Evolutionary conservation across 768 basidiomycete species (phyloP), one percentile per base, ranked within the genome.

Genomic region (Termitomyces eurrhizus): DNA sequence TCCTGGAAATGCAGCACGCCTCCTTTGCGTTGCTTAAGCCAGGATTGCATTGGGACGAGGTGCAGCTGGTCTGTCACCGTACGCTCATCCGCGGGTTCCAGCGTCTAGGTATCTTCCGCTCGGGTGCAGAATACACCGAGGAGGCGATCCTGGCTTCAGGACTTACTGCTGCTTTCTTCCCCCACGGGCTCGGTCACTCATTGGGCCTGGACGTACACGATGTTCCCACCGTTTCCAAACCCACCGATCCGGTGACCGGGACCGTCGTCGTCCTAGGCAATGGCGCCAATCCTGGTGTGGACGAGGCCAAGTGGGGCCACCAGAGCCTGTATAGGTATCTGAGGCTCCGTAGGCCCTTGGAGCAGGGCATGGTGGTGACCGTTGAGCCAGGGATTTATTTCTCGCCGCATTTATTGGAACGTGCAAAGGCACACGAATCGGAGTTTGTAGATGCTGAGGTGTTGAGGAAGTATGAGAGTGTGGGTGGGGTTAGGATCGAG

Each of bases 201-300:
- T 77, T 98, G 45, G 96, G 96, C 12, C 78, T 97, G 73, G 96
- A 98, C 70, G 95, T 98, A 2, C 96, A 97, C 69, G 95, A 97
- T 67, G 92, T 90, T 1, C 90, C 93, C 0, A 84, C 80, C 50
- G 88, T 89, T n/a, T 90, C 83, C 72, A 92, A 87, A 70, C 92
- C 89, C n/a, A 70, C 60, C 9, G 74, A 76, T 16, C 29, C 53
- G 7, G 74, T 75, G 1, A 87, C 83, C 2, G 79, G 86, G 61
- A 72, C 72, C 60, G 68, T 72, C 39, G 61, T 66, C 3, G 56
- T 58, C 8, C 24, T 59, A 16, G 63, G 60, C 1, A 37, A 62
- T 13, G 64, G 61, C 11, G 48, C 48, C 9, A 48, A 62, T 35
- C 50, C 61, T 1, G 50, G 37, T 32, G 26, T 26, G n/a, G 49